Base-by-base conservation (phyloP, 345 rosid species). In the Camelina sativa region DNA sequence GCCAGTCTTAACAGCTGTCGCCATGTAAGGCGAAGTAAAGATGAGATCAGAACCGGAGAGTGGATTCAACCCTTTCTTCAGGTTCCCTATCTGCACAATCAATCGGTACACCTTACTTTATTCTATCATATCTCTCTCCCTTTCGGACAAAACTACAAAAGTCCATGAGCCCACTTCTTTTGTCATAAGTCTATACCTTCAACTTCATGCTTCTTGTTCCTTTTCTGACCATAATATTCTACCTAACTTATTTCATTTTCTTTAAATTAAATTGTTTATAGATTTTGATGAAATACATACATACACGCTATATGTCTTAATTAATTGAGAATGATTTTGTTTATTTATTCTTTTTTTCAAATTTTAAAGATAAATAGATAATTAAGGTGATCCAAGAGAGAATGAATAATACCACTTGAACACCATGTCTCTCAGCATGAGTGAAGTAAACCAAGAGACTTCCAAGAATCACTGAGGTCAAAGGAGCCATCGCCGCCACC, bases 371-470 rank as follows among this genome's bases (percentile, higher is more conserved):
- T 50, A 60, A 25, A 16, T 13, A 51, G 22, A 9, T 50, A 60
- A 25, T 25, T 32, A 34, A 52, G 48, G 17, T 13, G 48, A 15
- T 13, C 17, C 8, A 1, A 4, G 46, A 62, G 20, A 62, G 32
- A 54, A 34, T 3, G 52, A 47, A 28, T 16, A 71, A 64, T 58
- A 90, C 99, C 96, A 95, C 99, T 86, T 85, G 90, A 53, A 95
- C 91, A 28, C 98, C 99, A 76, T 92, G 97, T 79, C 77, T 92
- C 80, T 95, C 99, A 25, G 98, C 99, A 56, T 89, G 91, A 17
- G 93, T 85, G 74, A 92, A 69, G 74, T 88, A 91, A 53, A 87
- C 98, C 62, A 95, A 88, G 17, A 92, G 52, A 76, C 98, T 95
- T 62, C 97, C 99, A 72, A 95, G 70, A 52, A 95, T 73, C 20